A percentile compares a stretch with the other conserved stretches of the same genome.
Conservation (phyloP, 2,329 filamentous ascomycete species). For the Amphichorda felina region DNA sequence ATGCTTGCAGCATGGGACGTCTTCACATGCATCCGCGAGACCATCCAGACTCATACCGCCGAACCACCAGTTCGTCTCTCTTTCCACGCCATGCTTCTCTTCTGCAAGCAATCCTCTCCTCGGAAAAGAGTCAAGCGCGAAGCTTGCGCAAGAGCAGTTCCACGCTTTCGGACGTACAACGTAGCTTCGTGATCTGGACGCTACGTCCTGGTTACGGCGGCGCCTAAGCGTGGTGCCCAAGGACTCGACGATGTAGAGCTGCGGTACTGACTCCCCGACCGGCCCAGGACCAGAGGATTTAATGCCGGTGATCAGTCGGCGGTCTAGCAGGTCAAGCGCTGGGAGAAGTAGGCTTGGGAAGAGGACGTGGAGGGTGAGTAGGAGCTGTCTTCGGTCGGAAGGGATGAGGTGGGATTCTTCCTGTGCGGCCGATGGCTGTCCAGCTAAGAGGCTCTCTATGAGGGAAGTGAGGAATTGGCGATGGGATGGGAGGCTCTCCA, state of each 20-base stretch:
- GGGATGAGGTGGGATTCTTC: neutral
- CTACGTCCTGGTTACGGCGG: slow-evolving; percentile 9
- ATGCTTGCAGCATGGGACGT: slow-evolving; percentile 69
- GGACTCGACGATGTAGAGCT: slow-evolving; percentile 7
- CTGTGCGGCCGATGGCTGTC: neutral
- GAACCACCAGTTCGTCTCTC: slow-evolving; percentile 23
- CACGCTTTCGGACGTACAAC: slow-evolving; percentile 64
- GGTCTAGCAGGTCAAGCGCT: slow-evolving; percentile 79
- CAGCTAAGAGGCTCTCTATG: slow-evolving; percentile 14
- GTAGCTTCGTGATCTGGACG: slow-evolving; percentile 32
- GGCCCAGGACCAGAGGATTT: neutral
- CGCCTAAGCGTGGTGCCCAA: slow-evolving; percentile 9
- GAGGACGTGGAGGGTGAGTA: slow-evolving; percentile 76
- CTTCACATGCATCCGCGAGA: slow-evolving; percentile 11
- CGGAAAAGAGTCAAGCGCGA: slow-evolving; percentile 60
- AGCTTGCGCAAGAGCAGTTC: slow-evolving; percentile 85
- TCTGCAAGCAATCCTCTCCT: neutral
- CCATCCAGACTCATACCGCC: slow-evolving; percentile 36
- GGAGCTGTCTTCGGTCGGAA: slow-evolving; percentile 32
- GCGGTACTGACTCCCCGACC: neutral
- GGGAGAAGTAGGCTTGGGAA: slow-evolving; percentile 74
- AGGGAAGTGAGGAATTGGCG: slow-evolving; percentile 36
- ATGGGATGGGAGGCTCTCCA: slow-evolving; percentile 17
- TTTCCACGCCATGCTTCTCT: neutral
- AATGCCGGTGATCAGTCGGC: slow-evolving; percentile 54